Conservation (phyloP, 129 eudicot species). For the Flaveria sonorensis region DNA sequence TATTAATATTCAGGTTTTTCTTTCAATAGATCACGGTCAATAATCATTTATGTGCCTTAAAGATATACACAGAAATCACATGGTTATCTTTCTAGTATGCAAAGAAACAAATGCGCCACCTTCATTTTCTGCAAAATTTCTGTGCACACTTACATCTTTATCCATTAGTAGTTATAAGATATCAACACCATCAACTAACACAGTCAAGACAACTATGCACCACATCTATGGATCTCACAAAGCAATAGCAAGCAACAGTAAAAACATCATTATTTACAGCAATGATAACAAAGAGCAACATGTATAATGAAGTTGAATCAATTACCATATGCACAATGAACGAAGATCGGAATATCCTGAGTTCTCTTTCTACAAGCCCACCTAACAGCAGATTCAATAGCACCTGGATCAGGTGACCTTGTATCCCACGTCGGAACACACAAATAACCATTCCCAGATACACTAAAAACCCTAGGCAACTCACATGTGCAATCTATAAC, state of each 20-base stretch:
- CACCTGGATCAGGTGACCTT: conserved; percentile 72
- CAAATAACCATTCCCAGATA: conserved; percentile 53
- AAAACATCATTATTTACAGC: too few relatives aligned
- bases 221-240: too few relatives aligned
- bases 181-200: not conserved
- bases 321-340: conserved; percentile 96
- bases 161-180: not conserved
- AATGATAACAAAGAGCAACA: too few relatives aligned
- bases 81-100: not conserved
- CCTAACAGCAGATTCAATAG: conserved; percentile 69
- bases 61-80: not conserved
- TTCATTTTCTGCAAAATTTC: too few relatives aligned
- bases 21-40: not conserved
- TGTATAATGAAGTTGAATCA: not conserved
- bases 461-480: conserved; percentile 60
- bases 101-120: not conserved
- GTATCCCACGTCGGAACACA: conserved; percentile 94
- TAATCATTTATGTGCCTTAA: not conserved
- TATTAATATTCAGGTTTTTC: not conserved
- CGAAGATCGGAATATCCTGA: conserved; percentile 55
- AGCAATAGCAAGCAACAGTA: too few relatives aligned
- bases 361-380: conserved; percentile 82
- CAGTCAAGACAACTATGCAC: not conserved
- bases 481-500: conserved; percentile 89
- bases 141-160: not conserved